Conservation (phyloP, 768 basidiomycete species). For the Macrolepiota albuminosa region DNA sequence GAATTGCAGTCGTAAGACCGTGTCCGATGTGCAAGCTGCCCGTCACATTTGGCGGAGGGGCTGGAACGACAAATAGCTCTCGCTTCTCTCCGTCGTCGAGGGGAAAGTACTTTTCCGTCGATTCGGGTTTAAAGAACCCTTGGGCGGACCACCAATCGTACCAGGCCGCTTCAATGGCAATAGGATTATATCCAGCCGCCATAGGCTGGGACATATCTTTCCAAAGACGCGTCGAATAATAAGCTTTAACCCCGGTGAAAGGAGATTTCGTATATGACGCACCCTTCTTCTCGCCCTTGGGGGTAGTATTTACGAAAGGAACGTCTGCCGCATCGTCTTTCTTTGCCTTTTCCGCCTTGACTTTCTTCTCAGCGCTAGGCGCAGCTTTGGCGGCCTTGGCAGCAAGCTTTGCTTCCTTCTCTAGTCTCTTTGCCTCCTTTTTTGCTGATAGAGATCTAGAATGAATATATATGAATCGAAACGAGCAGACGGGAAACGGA, state of each 20-base stretch:
- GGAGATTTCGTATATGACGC: conserved; percentile 11
- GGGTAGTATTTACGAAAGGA: conserved; percentile 85
- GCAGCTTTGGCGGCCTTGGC: conserved; percentile 57
- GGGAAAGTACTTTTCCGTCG: conserved; percentile 34
- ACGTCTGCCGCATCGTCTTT: conserved; percentile 63
- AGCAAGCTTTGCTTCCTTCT: conserved; percentile 75
- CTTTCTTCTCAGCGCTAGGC: conserved; percentile 58
- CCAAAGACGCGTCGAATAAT: background rate
- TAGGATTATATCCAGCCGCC: conserved; percentile 92
- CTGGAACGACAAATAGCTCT: conserved; percentile 78
- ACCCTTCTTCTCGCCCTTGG: conserved; percentile 94
- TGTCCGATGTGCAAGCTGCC: conserved; percentile 96
- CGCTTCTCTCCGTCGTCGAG: conserved; percentile 58
- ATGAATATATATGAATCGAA: background rate
- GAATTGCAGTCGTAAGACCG: conserved; percentile 85
- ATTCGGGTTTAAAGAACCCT: conserved; percentile 80
- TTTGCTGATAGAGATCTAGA: conserved; percentile 44
- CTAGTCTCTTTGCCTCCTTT: conserved; percentile 79
- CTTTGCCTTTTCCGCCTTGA: conserved; percentile 70
- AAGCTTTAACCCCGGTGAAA: background rate
- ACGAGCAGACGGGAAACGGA: conserved; percentile 10
- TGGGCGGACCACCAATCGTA: conserved; percentile 96
- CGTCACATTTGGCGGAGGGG: conserved; percentile 96
- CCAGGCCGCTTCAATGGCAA: conserved; percentile 92
- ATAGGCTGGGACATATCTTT: conserved; percentile 84